Evolutionary conservation across 257 asterid species (phyloP).

Genomic region (Solanum boliviense): DNA sequence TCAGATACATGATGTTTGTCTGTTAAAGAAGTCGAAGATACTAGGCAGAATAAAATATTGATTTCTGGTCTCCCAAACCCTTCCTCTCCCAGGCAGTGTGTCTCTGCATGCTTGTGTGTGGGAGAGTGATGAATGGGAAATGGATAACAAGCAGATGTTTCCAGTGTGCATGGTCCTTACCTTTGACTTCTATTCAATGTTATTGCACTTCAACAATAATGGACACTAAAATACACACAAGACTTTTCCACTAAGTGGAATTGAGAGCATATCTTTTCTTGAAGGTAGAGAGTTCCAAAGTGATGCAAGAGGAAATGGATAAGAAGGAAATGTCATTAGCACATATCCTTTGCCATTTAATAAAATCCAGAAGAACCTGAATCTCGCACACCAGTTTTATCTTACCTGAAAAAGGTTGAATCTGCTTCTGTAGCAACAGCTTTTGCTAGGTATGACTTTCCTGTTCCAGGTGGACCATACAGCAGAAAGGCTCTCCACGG

Average conservation of each 20-base stretch:
- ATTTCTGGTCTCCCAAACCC: neutral
- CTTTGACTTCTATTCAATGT: neutral
- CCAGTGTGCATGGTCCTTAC: neutral
- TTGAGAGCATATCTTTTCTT: neutral
- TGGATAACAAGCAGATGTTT: neutral
- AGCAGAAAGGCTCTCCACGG: slow-evolving; percentile 58
- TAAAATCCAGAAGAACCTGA: neutral
- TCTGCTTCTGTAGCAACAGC: slow-evolving; percentile 63
- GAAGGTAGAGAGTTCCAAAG: neutral
- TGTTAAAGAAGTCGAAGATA: neutral
- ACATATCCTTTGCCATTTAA: neutral
- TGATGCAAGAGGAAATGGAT: neutral
- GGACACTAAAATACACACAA: neutral
- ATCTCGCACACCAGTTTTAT: neutral
- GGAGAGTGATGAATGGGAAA: neutral
- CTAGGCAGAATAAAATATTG: neutral
- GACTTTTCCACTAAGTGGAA: neutral
- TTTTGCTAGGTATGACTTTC: slow-evolving; percentile 53
- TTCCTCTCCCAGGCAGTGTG: neutral
- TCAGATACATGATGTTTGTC: neutral
- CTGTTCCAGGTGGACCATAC: slow-evolving; percentile 62
- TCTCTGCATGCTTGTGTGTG: neutral
- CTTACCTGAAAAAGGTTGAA: slow-evolving; percentile 48
- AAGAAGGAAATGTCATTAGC: neutral
- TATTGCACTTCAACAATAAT: neutral